These are phyloP conservation scores for Harringtonia aguacate DNA, from an alignment of 2,329 filamentous ascomycete species.

Conservation along the genomic window DNA sequence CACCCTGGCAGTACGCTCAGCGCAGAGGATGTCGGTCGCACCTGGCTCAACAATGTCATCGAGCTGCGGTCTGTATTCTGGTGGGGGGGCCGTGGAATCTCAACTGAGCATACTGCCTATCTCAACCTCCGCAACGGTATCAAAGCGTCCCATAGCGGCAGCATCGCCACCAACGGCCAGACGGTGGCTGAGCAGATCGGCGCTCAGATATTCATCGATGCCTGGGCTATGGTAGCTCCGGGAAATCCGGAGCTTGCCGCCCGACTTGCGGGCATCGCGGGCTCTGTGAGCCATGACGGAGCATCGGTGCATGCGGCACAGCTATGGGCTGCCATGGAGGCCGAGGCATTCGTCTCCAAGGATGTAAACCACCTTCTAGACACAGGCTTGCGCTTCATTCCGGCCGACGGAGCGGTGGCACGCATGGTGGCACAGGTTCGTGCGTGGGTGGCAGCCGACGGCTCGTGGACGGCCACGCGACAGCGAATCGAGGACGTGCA, in stretches of 20 bases:
- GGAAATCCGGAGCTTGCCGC: slow-evolving; percentile 20
- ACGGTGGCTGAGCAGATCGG: slow-evolving; percentile 26
- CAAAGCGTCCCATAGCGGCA: slow-evolving; percentile 19
- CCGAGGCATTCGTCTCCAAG: slow-evolving; percentile 22
- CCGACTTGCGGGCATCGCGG: slow-evolving; percentile 20
- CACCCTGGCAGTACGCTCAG: slow-evolving; percentile 4
- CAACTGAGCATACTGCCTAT: slow-evolving; percentile 26
- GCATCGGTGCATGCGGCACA: slow-evolving; percentile 24
- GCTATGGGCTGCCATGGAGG: slow-evolving; percentile 28
- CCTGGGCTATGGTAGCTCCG: slow-evolving; percentile 22
- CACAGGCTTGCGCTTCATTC: slow-evolving; percentile 18
- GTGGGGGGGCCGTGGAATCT: slow-evolving; percentile 27
- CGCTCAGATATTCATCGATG: slow-evolving; percentile 28
- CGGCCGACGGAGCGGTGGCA: slow-evolving; percentile 18
- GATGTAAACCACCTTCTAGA: slow-evolving; percentile 23
- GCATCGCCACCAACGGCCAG: slow-evolving; percentile 17
- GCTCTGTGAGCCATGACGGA: slow-evolving; percentile 25
- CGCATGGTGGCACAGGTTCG: slow-evolving; percentile 19
- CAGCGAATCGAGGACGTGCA: slow-evolving; percentile 22
- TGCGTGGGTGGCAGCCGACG: slow-evolving; percentile 16
- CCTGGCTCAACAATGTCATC: slow-evolving; percentile 23
- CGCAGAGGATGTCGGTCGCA: slow-evolving; percentile 16
- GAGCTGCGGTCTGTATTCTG: slow-evolving; percentile 21
- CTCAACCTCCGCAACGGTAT: slow-evolving; percentile 26
- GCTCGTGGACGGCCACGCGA: slow-evolving; percentile 21